These are phyloP conservation scores for Cairneyella variabilis DNA, from an alignment of 495 filamentous ascomycete species.

Conservation along the genomic window DNA sequence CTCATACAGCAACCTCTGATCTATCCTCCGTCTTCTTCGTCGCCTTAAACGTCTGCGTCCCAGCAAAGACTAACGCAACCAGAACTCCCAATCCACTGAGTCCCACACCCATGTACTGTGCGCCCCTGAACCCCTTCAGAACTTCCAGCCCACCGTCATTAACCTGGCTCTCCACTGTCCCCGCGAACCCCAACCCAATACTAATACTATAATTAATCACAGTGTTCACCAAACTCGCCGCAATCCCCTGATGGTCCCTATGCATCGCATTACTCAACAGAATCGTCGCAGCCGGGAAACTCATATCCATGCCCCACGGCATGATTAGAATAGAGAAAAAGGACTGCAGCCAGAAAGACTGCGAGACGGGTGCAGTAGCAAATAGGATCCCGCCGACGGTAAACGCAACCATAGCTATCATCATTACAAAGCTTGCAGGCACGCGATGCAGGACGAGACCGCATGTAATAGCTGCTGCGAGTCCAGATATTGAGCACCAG, in stretches of 20 bases:
- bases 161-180: conserved; percentile 55
- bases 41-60: not conserved
- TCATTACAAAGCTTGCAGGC: conserved; percentile 44
- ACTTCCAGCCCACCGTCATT: conserved; percentile 40
- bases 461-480: conserved; percentile 44
- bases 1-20: too few relatives aligned
- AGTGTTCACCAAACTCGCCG: conserved; percentile 59
- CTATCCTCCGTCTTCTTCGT: not conserved
- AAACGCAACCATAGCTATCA: conserved; percentile 45
- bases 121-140: conserved; percentile 51
- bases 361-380: conserved; percentile 43
- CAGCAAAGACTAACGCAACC: conserved; percentile 2
- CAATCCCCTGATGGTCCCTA: conserved; percentile 60
- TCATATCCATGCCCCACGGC: conserved; percentile 60
- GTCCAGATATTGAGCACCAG: conserved; percentile 42
- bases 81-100: conserved; percentile 37
- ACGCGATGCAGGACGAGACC: conserved; percentile 41
- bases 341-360: conserved; percentile 57
- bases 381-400: conserved; percentile 40
- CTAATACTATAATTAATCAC: conserved; percentile 65
- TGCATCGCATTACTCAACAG: conserved; percentile 54
- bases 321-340: conserved; percentile 56
- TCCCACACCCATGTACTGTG: conserved; percentile 55
- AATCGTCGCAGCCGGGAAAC: conserved; percentile 55
- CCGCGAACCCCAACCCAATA: conserved; percentile 62